phyloP scores from a whole-genome alignment of 148 eudicot genomes.

The Cornus kousa region DNA sequence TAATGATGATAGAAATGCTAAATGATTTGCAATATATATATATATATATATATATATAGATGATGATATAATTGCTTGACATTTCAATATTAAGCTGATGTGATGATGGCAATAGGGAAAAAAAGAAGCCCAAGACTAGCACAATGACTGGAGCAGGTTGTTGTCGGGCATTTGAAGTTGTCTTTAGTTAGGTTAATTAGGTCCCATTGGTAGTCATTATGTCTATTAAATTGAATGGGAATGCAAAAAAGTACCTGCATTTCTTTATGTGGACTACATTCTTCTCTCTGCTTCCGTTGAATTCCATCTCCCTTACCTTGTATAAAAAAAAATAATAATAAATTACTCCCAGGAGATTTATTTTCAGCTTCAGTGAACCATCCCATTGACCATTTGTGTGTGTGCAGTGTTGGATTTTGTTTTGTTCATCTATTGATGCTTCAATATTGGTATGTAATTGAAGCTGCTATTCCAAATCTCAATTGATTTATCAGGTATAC shows the following conservation, averaged over 20 bases:
- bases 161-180: slow-evolving; percentile 5
- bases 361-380: not conserved
- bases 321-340: slow-evolving; percentile 3
- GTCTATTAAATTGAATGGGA: not conserved
- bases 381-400: not conserved
- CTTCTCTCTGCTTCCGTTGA: slow-evolving; percentile 65
- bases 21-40: no score
- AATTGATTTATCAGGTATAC: no score
- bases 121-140: slow-evolving; percentile 3
- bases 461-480: no score
- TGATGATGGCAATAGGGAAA: not conserved
- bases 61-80: not conserved
- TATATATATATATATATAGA: no score
- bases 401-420: not conserved
- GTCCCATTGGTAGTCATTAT: not conserved
- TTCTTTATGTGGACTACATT: slow-evolving; percentile 69
- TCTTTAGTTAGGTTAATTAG: not conserved
- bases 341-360: not conserved
- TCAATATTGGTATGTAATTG: no score
- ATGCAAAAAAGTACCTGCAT: slow-evolving; percentile 67
- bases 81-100: not conserved
- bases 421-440: no score
- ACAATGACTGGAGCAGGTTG: slow-evolving; percentile 4
- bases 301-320: slow-evolving; percentile 73
- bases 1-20: not conserved